Percentiles rank a stretch among this genome's conserved stretches.
These are phyloP conservation scores for Triticum monococcum DNA, from an alignment of 176 grass and related monocot genomes.

Conservation along the genomic window DNA sequence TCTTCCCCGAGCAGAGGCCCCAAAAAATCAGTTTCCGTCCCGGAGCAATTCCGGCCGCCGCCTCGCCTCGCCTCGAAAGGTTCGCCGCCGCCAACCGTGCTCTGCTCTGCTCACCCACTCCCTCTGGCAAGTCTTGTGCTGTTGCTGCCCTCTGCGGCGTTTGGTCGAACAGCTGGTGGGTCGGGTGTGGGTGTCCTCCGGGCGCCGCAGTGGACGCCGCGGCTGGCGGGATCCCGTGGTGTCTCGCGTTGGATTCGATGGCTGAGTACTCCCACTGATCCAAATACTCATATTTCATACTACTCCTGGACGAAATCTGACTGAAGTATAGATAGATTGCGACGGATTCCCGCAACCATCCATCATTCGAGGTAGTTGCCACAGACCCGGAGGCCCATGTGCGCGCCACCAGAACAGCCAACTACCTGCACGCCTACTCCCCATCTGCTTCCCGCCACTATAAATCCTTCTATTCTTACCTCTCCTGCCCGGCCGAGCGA, in stretches of 20 bases:
- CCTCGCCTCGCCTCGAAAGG: slow-evolving; percentile 7
- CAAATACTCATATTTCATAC: too few relatives aligned
- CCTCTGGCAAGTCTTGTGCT: neutral
- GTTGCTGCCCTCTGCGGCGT: slow-evolving; percentile 20
- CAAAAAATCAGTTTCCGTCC: neutral
- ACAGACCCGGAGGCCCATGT: neutral
- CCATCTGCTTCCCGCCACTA: slow-evolving; percentile 30
- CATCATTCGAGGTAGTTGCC: too few relatives aligned
- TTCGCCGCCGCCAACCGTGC: neutral
- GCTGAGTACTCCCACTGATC: too few relatives aligned
- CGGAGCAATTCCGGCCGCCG: neutral
- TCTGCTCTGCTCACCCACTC: neutral
- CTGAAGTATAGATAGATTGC: too few relatives aligned
- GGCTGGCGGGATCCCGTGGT: neutral
- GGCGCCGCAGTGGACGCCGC: neutral
- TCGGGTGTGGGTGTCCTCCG: neutral
- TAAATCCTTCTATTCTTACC: slow-evolving; percentile 16
- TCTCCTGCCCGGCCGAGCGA: neutral
- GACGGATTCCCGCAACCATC: too few relatives aligned
- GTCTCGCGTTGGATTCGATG: neutral
- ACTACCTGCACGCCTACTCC: slow-evolving; percentile 18
- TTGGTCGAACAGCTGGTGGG: slow-evolving; percentile 25
- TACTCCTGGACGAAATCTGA: too few relatives aligned
- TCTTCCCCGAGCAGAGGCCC: neutral
- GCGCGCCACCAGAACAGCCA: neutral